A percentile compares a stretch with the other conserved stretches of the same genome.
phyloP scores from a whole-genome alignment of 2,329 filamentous ascomycete species.

The Xylariaceae sp. region DNA sequence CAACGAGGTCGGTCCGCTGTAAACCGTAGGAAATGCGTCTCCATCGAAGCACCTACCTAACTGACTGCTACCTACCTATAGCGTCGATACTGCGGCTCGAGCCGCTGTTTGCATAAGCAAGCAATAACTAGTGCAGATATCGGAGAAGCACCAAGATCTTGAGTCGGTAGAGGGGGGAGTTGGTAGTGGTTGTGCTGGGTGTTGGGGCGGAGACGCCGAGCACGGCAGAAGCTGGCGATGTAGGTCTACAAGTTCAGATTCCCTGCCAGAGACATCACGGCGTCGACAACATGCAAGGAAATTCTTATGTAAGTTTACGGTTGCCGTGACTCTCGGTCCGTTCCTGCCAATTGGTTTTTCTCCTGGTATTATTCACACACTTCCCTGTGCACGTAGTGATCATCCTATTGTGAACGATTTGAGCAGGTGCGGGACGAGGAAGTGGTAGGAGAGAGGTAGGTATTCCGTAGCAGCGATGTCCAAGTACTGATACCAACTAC shows the following conservation, averaged over 20 bases:
- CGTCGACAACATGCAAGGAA: too few relatives aligned
- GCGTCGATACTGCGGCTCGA: slow-evolving; percentile 20
- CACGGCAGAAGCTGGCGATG: not conserved
- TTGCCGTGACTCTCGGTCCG: too few relatives aligned
- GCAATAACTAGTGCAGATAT: slow-evolving; percentile 8
- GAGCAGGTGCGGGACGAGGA: too few relatives aligned
- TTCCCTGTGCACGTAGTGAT: too few relatives aligned
- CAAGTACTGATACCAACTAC: too few relatives aligned
- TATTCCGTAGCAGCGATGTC: too few relatives aligned
- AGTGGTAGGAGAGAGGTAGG: too few relatives aligned
- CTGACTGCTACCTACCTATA: not conserved
- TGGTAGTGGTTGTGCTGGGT: not conserved
- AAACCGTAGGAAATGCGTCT: not conserved
- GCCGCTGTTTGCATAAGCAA: slow-evolving; percentile 21
- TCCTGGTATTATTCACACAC: too few relatives aligned
- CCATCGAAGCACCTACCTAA: not conserved
- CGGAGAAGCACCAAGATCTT: not conserved
- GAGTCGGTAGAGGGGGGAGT: not conserved
- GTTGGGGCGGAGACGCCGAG: not conserved
- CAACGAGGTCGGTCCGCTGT: not conserved
- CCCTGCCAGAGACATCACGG: too few relatives aligned
- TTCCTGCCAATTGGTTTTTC: too few relatives aligned
- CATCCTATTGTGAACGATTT: too few relatives aligned
- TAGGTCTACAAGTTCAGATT: not conserved
- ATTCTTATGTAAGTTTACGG: too few relatives aligned